Percentiles rank a stretch among this genome's conserved stretches.
Evolutionary conservation across 495 filamentous ascomycete species (phyloP).

Genomic region (Recurvomyces mirabilis): DNA sequence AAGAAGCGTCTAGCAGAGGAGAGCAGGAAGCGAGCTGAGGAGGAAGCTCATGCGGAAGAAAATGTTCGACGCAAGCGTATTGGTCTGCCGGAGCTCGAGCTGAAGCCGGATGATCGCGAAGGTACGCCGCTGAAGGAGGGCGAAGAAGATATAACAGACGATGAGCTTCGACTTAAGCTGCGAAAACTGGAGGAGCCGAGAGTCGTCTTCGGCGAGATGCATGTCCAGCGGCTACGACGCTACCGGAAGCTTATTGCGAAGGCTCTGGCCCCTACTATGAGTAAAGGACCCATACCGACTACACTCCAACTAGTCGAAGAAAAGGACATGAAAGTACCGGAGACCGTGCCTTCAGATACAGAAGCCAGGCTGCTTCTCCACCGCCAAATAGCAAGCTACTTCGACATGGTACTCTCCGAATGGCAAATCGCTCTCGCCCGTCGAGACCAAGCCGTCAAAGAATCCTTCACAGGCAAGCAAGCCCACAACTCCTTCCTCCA

Average conservation of each 20-base stretch:
- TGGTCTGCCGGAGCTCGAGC: conserved; percentile 62
- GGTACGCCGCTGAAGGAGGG: conserved; percentile 33
- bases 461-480: conserved; percentile 63
- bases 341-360: conserved; percentile 39
- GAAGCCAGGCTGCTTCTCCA: conserved; percentile 55
- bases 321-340: conserved; percentile 72
- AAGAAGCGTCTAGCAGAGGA: conserved; percentile 71
- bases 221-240: conserved; percentile 53
- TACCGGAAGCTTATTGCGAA: conserved; percentile 50
- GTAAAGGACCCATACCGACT: conserved; percentile 53
- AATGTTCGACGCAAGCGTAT: conserved; percentile 42
- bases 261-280: conserved; percentile 29
- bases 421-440: conserved; percentile 71
- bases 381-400: conserved; percentile 83
- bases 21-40: conserved; percentile 53
- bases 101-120: conserved; percentile 34
- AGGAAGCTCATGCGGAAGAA: conserved; percentile 51
- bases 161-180: conserved; percentile 54
- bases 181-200: conserved; percentile 62
- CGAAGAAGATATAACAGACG: conserved; percentile 60
- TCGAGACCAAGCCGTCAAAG: conserved; percentile 50
- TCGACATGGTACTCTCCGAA: conserved; percentile 80
- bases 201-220: conserved; percentile 73
- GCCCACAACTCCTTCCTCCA: conserved; percentile 71
- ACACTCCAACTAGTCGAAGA: conserved; percentile 65